phyloP scores from a whole-genome alignment of 768 basidiomycete genomes.

The Leccinum pellstonianum region DNA sequence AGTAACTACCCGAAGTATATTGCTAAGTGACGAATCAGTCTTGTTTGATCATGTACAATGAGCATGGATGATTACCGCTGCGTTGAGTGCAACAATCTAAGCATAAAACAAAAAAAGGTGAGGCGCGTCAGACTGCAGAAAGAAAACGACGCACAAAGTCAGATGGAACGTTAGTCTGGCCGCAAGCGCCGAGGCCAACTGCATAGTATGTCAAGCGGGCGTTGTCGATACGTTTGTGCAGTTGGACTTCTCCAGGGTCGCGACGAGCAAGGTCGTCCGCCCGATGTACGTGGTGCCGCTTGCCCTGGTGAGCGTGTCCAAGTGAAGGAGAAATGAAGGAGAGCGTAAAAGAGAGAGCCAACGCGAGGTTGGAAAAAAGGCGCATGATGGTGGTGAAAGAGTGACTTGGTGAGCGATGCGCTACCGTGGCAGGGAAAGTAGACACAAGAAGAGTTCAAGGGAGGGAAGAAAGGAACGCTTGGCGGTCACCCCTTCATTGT shows the following conservation, averaged over 20 bases:
- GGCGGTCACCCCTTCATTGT: neutral
- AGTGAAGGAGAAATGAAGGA: slow-evolving; percentile 18
- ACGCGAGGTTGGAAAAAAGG: slow-evolving; percentile 19
- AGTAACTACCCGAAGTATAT: slow-evolving; percentile 52
- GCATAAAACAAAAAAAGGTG: neutral
- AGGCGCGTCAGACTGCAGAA: neutral
- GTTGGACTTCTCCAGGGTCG: slow-evolving; percentile 22
- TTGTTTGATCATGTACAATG: neutral
- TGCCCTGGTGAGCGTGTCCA: slow-evolving; percentile 22
- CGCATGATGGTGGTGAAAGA: slow-evolving; percentile 28
- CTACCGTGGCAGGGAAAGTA: slow-evolving; percentile 2
- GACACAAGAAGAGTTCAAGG: slow-evolving; percentile 5
- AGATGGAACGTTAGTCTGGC: slow-evolving; percentile 22
- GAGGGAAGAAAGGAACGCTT: neutral
- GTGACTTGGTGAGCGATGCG: slow-evolving; percentile 15
- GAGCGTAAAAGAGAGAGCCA: slow-evolving; percentile 20
- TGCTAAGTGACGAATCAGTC: slow-evolving; percentile 40
- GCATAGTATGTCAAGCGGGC: slow-evolving; percentile 39
- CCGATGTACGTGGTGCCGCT: slow-evolving; percentile 24
- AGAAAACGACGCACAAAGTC: slow-evolving; percentile 35
- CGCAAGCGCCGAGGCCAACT: slow-evolving; percentile 46
- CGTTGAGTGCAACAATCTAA: slow-evolving; percentile 54
- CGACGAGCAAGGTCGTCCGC: slow-evolving; percentile 26
- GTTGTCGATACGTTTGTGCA: slow-evolving; percentile 23
- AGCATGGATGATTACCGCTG: slow-evolving; percentile 19